Evolutionary conservation across 1,139 yeast genomes (phyloP), one percentile per base, ranked within the genome.

Genomic region (Yamadazyma pseudoaaseri): DNA sequence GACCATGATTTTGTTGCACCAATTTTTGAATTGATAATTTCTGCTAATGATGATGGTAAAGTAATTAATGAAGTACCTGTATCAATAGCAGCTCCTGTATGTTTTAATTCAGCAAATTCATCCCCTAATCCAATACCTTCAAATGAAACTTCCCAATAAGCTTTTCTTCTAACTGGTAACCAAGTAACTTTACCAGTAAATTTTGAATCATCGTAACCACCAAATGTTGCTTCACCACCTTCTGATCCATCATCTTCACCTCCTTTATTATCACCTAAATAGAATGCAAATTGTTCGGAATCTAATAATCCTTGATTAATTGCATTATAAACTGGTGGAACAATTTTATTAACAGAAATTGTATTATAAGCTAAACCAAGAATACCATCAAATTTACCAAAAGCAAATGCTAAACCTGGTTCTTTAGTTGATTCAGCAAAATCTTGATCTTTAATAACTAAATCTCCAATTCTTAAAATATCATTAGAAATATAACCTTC

Each of bases 141-240:
- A 48, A 92, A 83, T 45, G 84, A 76, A 41, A 92, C 98, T 72
- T 92, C 98, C 98, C 98, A 92, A 76, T 92, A 92, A 24, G 97
- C 98, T 80, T 90, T 86, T 76, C 98, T 86, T 72, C 98, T 87
- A 42, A 92, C 94, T 38, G 98, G 98, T 64, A 92, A 76, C 86
- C 95, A 89, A 35, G 92, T 84, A 51, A 92, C 73, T 49, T 90
- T 79, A 45, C 98, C 98, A 31, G 68, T 65, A 63, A 70, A 87
- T 56, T 79, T 76, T 43, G 79, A 59, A 47, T 79, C 73, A 58
- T 90, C 97, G 50, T 81, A 72, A 45, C 98, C 98, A 60, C 98
- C 98, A 56, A 92, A 85, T 20, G 96, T 86, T 47, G 94, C 95
- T 44, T 81, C 77, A 48, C 98, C 97, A 48, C 97, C 97, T 7